A percentile compares a stretch with the other conserved stretches of the same genome.
Conservation (phyloP, 2,329 filamentous ascomycete species). For the Pyrenophora tritici-repentis region DNA sequence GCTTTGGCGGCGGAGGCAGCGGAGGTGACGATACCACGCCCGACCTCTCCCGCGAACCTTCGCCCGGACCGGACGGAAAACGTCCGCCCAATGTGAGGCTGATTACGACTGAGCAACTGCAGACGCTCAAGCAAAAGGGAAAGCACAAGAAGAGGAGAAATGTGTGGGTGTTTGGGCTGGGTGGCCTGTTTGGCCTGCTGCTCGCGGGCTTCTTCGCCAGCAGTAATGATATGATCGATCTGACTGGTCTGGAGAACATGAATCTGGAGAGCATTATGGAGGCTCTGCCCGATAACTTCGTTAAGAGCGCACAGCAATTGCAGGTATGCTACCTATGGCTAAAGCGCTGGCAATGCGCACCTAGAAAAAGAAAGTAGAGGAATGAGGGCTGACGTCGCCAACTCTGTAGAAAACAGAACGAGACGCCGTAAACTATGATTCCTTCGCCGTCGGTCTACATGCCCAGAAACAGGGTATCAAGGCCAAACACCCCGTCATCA, state of each 20-base stretch:
- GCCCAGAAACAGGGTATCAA: constrained; percentile 78
- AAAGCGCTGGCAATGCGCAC: too few species aligned
- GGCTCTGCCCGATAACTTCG: constrained; percentile 81
- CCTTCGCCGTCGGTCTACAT: constrained; percentile 87
- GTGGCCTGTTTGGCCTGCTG: constrained; percentile 88
- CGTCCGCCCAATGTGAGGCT: constrained; percentile 54
- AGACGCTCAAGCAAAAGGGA: constrained; percentile 53
- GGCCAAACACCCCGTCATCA: constrained; percentile 87
- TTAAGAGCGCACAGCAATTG: constrained; percentile 84
- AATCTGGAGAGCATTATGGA: constrained; percentile 87
- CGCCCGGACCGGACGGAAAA: constrained; percentile 42
- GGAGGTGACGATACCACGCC: constrained; percentile 28
- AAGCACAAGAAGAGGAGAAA: constrained; percentile 68
- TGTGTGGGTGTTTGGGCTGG: constrained; percentile 83
- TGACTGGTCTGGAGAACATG: constrained; percentile 71
- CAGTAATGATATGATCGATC: constrained; percentile 84
- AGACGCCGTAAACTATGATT: constrained; percentile 87
- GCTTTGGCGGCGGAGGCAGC: constrained; percentile 38
- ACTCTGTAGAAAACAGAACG: constrained; percentile 75
- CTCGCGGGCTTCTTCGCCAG: constrained; percentile 87
- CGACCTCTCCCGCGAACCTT: constrained; percentile 47
- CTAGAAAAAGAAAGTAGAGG: background rate
- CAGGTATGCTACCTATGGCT: constrained; percentile 62
- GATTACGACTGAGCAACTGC: constrained; percentile 58
- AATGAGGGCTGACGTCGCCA: constrained; percentile 29